A percentile compares a stretch with the other conserved stretches of the same genome.
Conservation (phyloP, 2,329 filamentous ascomycete species). For the Verruconis gallopava region DNA sequence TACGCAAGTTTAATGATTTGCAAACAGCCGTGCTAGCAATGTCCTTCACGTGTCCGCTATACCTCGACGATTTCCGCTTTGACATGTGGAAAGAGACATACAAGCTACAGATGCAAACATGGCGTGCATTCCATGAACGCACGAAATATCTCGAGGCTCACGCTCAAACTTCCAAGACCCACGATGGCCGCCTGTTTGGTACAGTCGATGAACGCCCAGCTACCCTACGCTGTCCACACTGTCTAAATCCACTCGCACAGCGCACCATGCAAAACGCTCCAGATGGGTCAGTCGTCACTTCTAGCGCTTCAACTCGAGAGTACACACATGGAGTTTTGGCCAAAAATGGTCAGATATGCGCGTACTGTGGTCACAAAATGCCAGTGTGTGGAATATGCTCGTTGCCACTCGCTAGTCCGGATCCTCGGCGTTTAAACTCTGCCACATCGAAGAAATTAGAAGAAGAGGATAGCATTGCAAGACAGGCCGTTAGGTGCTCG, state of each 20-base stretch:
- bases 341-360: slow-evolving; percentile 41
- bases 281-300: slow-evolving; percentile 11
- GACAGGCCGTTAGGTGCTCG: slow-evolving; percentile 48
- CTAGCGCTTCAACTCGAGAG: slow-evolving; percentile 1
- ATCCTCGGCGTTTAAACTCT: slow-evolving; percentile 33
- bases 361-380: slow-evolving; percentile 48
- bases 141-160: slow-evolving; percentile 69
- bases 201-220: slow-evolving; percentile 56
- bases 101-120: slow-evolving; percentile 57
- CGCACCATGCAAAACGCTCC: slow-evolving; percentile 23
- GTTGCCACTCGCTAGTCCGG: slow-evolving; percentile 46
- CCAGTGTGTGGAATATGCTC: slow-evolving; percentile 50
- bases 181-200: slow-evolving; percentile 49
- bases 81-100: slow-evolving; percentile 65
- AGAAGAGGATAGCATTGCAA: slow-evolving; percentile 36
- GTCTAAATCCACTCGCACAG: slow-evolving; percentile 42
- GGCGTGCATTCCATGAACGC: slow-evolving; percentile 57
- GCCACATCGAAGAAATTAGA: slow-evolving; percentile 20
- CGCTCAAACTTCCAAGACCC: slow-evolving; percentile 51
- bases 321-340: slow-evolving; percentile 9
- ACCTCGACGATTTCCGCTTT: slow-evolving; percentile 65
- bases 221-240: slow-evolving; percentile 64
- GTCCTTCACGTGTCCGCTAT: slow-evolving; percentile 60
- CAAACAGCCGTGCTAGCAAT: slow-evolving; percentile 68
- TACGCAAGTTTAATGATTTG: slow-evolving; percentile 62